These are phyloP conservation scores for Sordariomycetes sp. DNA, from an alignment of 2,329 filamentous ascomycete genomes.

Conservation along the genomic window DNA sequence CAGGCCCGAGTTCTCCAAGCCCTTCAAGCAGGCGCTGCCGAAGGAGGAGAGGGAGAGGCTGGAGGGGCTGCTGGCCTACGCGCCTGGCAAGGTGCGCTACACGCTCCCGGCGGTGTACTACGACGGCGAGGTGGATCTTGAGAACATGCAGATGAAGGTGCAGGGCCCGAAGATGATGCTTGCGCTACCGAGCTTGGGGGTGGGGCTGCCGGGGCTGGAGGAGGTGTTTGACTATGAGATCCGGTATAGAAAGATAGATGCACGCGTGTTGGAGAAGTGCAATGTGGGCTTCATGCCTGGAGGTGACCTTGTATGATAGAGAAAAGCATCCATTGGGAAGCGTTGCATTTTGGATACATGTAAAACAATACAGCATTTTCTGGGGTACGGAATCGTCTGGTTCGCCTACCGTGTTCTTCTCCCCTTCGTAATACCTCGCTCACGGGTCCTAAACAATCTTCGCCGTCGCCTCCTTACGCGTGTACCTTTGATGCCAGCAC, in stretches of 20 bases:
- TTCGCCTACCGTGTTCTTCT: neutral
- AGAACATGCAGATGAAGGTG: neutral
- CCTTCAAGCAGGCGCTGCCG: constrained; percentile 34
- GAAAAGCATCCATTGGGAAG: too few relatives aligned
- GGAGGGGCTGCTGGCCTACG: constrained; percentile 33
- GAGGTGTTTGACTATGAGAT: constrained; percentile 38
- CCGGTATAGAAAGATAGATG: constrained; percentile 39
- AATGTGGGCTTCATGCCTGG: neutral
- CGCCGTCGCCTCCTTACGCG: too few relatives aligned
- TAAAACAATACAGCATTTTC: neutral
- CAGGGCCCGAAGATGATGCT: constrained; percentile 24
- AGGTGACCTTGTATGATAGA: neutral
- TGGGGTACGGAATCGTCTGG: neutral
- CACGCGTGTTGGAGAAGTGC: constrained; percentile 19
- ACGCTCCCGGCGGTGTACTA: constrained; percentile 45
- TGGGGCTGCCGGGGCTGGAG: constrained; percentile 33
- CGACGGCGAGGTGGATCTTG: constrained; percentile 1
- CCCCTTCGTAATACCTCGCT: neutral
- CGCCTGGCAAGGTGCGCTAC: constrained; percentile 43
- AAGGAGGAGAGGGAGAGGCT: constrained; percentile 21
- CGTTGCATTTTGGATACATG: too few relatives aligned
- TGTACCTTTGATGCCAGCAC: neutral
- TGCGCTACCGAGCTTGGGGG: constrained; percentile 40
- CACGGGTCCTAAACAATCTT: too few relatives aligned
- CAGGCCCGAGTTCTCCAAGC: constrained; percentile 27